These are phyloP conservation scores for Carex sylvatica DNA, from an alignment of 202 grass and related monocot species.

Conservation along the genomic window DNA sequence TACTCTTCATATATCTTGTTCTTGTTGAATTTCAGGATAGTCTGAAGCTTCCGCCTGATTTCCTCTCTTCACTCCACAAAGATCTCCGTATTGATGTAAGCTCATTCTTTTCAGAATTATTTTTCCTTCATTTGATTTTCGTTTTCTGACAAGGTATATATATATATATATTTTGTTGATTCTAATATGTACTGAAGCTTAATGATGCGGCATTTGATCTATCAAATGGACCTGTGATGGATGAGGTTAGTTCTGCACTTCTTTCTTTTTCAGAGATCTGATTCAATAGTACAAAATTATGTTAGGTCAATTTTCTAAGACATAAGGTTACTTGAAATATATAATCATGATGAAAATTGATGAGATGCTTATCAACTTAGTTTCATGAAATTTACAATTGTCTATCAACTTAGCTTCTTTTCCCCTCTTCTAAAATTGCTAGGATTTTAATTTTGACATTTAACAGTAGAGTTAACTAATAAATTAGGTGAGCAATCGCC, in stretches of 20 bases:
- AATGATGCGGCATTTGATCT: conserved; percentile 95
- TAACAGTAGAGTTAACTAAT: background rate
- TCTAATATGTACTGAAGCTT: conserved; percentile 43
- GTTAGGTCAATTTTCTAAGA: background rate
- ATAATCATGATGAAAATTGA: background rate
- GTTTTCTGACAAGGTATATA: background rate
- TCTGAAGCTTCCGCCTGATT: conserved; percentile 59
- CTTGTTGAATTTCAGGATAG: conserved; percentile 38
- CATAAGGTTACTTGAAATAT: background rate
- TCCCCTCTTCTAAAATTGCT: background rate
- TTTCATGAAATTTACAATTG: background rate
- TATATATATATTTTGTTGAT: background rate
- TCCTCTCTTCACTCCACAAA: conserved; percentile 47
- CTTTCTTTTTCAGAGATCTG: background rate
- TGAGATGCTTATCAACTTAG: background rate
- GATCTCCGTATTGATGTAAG: conserved; percentile 81
- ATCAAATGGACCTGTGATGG: conserved; percentile 75
- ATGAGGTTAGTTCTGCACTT: conserved; percentile 44
- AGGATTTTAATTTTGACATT: background rate
- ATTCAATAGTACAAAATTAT: background rate
- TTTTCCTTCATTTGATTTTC: background rate
- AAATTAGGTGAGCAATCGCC: background rate
- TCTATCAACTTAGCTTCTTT: background rate
- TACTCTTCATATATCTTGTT: background rate
- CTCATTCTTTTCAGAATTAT: background rate